Percentiles rank a stretch among this genome's conserved stretches.
Conservation (phyloP, 331 rosid species). For the Dryas integrifolia region DNA sequence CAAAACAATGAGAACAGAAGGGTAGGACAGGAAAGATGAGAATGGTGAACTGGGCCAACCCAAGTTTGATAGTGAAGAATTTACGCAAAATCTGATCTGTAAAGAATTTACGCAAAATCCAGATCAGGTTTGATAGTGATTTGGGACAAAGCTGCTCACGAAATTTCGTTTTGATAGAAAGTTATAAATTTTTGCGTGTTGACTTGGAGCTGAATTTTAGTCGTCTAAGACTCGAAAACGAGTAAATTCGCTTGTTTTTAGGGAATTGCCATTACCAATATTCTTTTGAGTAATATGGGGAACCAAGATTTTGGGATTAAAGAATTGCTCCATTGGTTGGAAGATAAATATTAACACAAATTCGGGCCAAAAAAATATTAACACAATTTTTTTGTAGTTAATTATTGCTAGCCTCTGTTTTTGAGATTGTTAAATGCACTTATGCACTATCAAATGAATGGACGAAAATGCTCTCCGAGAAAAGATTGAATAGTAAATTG, state of each 20-base stretch:
- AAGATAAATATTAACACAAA: no score
- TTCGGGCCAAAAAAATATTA: no score
- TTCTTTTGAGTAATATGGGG: no score
- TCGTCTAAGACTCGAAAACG: not conserved
- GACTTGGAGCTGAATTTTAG: conserved; percentile 3
- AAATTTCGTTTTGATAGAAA: not conserved
- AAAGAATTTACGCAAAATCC: not conserved
- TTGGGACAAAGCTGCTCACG: not conserved
- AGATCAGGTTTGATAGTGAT: not conserved
- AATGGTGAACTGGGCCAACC: not conserved
- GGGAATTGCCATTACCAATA: no score
- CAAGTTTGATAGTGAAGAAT: not conserved
- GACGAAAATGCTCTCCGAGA: no score
- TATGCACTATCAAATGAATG: no score
- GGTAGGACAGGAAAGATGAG: not conserved
- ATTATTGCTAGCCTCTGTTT: no score
- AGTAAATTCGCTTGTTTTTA: not conserved
- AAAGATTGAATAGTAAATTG: no score
- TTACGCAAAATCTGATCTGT: not conserved
- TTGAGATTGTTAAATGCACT: no score
- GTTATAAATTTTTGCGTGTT: not conserved
- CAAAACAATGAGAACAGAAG: not conserved
- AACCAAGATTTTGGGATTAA: no score
- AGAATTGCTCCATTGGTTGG: no score
- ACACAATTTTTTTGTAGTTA: no score